phyloP scores from a whole-genome alignment of 2,329 filamentous ascomycete species.

The Penicillium sclerotiorum region DNA sequence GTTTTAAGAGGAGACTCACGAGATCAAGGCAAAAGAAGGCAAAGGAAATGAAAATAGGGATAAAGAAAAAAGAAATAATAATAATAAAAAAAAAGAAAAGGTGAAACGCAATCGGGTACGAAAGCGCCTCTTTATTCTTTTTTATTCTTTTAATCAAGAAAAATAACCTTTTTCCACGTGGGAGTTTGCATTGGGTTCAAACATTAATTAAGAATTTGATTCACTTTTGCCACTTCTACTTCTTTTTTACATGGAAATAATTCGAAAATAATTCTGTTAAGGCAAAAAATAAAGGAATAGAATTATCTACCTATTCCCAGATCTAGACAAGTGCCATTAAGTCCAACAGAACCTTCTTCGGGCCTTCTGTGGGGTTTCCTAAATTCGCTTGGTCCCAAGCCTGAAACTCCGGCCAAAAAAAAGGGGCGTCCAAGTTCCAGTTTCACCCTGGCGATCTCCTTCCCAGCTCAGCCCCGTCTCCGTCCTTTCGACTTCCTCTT shows the following conservation, averaged over 20 bases:
- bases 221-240: too few species aligned
- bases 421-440: conserved; percentile 15
- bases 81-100: too few species aligned
- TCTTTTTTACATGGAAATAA: too few species aligned
- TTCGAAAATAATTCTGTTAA: too few species aligned
- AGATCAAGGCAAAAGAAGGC: neutral
- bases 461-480: conserved; percentile 27
- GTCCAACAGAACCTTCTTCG: conserved; percentile 11
- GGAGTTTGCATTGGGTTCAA: too few species aligned
- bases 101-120: too few species aligned
- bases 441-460: conserved; percentile 30
- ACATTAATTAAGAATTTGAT: too few species aligned
- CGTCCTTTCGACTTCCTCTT: conserved; percentile 10
- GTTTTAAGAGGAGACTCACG: neutral
- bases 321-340: too few species aligned
- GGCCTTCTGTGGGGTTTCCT: conserved; percentile 13
- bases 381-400: neutral
- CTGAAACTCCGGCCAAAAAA: conserved; percentile 21
- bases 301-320: neutral
- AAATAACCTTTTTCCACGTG: too few species aligned
- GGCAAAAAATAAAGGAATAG: neutral
- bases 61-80: neutral
- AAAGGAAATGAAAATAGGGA: neutral
- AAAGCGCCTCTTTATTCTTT: too few species aligned
- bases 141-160: too few species aligned